Conservation (phyloP, 228 moss, liverwort and hornwort genomes). For the Sphagnum magellanicum region DNA sequence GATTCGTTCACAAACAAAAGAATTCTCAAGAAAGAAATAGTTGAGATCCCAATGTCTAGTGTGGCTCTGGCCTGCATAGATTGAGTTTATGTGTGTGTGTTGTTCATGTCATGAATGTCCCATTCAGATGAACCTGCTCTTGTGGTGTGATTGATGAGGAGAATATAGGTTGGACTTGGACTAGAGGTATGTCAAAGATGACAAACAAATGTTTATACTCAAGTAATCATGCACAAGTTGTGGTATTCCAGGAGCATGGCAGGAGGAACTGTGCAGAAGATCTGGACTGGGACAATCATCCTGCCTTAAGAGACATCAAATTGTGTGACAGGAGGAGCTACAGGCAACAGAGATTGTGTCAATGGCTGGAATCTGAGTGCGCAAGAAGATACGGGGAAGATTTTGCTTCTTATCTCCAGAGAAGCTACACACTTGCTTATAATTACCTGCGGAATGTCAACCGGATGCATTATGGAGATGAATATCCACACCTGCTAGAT, state of each 20-base stretch:
- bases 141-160: no score
- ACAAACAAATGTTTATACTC: no score
- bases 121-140: no score
- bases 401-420: conserved; percentile 11
- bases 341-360: conserved; percentile 13
- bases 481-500: conserved; percentile 20
- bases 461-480: conserved; percentile 29
- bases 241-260: background rate
- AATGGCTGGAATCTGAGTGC: conserved; percentile 19
- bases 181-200: no score
- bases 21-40: no score
- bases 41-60: no score
- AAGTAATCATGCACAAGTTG: background rate
- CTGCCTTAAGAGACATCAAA: conserved; percentile 2
- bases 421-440: conserved; percentile 23
- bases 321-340: conserved; percentile 6
- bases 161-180: no score
- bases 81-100: no score
- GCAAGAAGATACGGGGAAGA: background rate
- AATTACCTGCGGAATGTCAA: conserved; percentile 20
- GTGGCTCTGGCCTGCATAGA: no score
- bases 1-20: no score
- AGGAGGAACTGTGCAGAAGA: conserved; percentile 10
- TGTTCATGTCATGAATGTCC: no score
- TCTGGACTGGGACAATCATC: conserved; percentile 27